Evolutionary conservation across 192 early-diverging fungal species (phyloP).

Genomic region (Lunasporangiospora selenospora): DNA sequence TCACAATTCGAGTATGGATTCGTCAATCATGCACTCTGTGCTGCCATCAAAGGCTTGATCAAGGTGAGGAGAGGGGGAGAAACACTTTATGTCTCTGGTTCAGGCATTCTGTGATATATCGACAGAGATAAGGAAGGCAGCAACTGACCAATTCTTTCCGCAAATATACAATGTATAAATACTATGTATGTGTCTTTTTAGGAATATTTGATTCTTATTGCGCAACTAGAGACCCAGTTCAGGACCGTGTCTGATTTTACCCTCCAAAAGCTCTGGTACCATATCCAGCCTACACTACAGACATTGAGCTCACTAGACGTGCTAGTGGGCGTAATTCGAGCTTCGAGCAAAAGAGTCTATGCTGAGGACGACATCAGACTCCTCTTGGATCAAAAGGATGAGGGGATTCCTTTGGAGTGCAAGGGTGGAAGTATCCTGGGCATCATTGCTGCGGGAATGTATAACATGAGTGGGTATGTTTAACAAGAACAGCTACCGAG

Average conservation of each 20-base stretch:
- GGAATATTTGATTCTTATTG: conserved; percentile 86
- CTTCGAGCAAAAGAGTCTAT: conserved; percentile 26
- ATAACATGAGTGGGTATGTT: conserved; percentile 69
- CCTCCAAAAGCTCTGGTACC: conserved; percentile 92
- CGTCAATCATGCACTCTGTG: conserved; percentile 89
- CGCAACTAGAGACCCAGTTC: conserved; percentile 89
- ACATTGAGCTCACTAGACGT: conserved; percentile 56
- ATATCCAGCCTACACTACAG: conserved; percentile 80
- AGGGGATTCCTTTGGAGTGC: conserved; percentile 58
- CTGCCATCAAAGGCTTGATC: conserved; percentile 75
- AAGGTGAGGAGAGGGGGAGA: conserved; percentile 65
- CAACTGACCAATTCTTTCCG: neutral
- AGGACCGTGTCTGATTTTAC: conserved; percentile 76
- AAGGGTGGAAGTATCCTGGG: conserved; percentile 84
- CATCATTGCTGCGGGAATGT: conserved; percentile 74
- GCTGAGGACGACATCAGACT: conserved; percentile 53
- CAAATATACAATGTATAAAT: neutral
- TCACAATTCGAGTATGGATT: conserved; percentile 82
- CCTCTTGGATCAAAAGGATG: conserved; percentile 41
- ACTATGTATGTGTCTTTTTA: conserved; percentile 24
- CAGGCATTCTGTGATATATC: no score
- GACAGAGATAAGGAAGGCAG: no score
- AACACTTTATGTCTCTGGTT: no score
- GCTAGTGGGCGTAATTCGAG: conserved; percentile 50
- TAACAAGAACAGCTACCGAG: conserved; percentile 9